Base-by-base conservation (phyloP, 306 rosid genomes). In the Crotalaria pallida region DNA sequence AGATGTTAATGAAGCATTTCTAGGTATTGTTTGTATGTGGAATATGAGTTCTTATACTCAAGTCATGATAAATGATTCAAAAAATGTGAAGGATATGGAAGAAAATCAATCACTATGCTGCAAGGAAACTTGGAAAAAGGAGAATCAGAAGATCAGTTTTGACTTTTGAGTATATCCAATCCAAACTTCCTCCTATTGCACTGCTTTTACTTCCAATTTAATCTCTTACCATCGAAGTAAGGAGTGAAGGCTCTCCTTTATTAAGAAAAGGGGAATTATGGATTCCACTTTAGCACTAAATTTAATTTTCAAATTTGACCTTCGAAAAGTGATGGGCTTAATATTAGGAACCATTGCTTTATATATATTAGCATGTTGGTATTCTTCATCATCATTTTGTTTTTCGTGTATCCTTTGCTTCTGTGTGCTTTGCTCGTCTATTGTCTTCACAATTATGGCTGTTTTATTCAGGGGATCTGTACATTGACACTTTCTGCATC, bases 401-500 rank as follows among this genome's bases (percentile, higher is more conserved):
- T 44, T 60, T 43, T 5, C 17, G 21, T 71, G 69, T 41, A 16
- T 19, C 23, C 3, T 47, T 66, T 55, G 24, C 71, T 41, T 75
- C 64, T 57, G 48, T 24, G 24, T 61, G 23, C 34, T 64, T 65
- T 67, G 45, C 12, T 57, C 16, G 38, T 40, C 19, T 21, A 49
- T 68, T 7, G 12, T 53, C 63, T 60, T 60, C 52, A 64, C 47
- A 62, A 71, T 59, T 38, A 18, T 73, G 60, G 45, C 48, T 71
- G 33, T 61, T 78, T 80, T 76, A 24, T 81, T 51, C 88, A 95
- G 99, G 99, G 99, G 49, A 95, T 95, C 97, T 80, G 97, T 71
- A 89, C 90, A 31, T 83, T 95, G 95, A 86, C 96, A 64, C 92
- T 95, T 69, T 89, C 99, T 15, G 99, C 99, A 53, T 77, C 96